Base-by-base conservation (phyloP, 2,329 filamentous ascomycete species). In the Claviceps maximensis region DNA sequence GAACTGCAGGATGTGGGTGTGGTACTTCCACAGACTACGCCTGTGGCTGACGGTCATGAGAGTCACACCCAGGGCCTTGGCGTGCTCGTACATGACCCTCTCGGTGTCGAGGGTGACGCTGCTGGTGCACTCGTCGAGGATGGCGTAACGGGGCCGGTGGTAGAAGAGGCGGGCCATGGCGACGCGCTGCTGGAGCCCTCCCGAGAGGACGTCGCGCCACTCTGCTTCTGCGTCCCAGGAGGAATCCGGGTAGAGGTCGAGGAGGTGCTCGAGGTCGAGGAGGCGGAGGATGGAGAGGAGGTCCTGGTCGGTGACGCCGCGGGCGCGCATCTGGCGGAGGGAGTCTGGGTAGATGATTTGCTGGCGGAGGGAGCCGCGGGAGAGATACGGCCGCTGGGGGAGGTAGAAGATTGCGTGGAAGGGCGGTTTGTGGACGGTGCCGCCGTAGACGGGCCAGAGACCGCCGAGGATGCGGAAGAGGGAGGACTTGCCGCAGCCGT, bases 391-490 rank as follows among this genome's bases (percentile, higher is more conserved):
- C 1, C 93, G 83, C 65, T 98, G 93, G 0, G 93, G 93, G 58
- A 98, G 94, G 71, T 98, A 98, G 71, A 97, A 98, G 65, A 98
- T 97, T 65, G 93, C 86, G 59, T 87, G 83, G 62, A 91, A 93
- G 1, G 87, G 83, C 1, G 93, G 93, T 67, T 97, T 97, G 62
- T 88, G 79, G 21, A 98, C 93, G 1, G 81, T 89, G 50, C 93
- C 93, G 58, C 93, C 91, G 68, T 98, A 98, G 13, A 97, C 93
- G 17, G 93, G 93, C 93, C 93, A 98, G 2, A 98, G 76, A 0
- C 93, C 93, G 56, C 93, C 93, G 1, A 98, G 79, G 60, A 98
- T 98, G 40, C 93, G 84, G 79, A 98, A 98, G 3, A 98, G 77
- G 17, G 87, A 94, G 0, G 89, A 95, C 69, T 98, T 98, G 44